Evolutionary conservation across 805 yeast species (phyloP).

Genomic region (Spencermartinsiella europaea): DNA sequence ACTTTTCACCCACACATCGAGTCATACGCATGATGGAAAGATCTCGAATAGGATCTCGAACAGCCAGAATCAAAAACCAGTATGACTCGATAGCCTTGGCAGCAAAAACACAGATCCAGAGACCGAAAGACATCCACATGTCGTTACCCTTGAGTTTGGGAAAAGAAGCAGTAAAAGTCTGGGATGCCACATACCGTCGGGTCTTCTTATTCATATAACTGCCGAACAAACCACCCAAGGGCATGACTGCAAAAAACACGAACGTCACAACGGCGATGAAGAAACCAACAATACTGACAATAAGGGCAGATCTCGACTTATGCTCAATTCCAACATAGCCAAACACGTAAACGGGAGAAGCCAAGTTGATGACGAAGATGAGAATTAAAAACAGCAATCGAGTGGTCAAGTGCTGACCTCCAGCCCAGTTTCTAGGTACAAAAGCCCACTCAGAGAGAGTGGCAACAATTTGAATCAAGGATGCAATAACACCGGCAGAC

Average conservation of each 20-base stretch:
- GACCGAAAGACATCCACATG: constrained; percentile 91
- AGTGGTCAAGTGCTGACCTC: constrained; percentile 93
- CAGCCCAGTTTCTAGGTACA: constrained; percentile 98
- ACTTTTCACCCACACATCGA: constrained; percentile 91
- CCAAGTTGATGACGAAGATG: constrained; percentile 68
- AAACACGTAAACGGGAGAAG: constrained; percentile 81
- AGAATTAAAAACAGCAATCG: constrained; percentile 70
- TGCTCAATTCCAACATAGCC: constrained; percentile 35
- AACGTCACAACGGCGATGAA: constrained; percentile 81
- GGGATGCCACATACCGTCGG: constrained; percentile 65
- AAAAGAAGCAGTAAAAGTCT: constrained; percentile 92
- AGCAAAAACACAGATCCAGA: constrained; percentile 84
- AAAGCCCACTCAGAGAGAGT: constrained; percentile 91
- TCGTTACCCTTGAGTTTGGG: constrained; percentile 78
- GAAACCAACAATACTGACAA: constrained; percentile 62
- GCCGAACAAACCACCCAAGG: constrained; percentile 93
- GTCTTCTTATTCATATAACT: constrained; percentile 71
- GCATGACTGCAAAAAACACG: constrained; percentile 88
- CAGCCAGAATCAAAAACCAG: constrained; percentile 78
- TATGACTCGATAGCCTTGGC: constrained; percentile 91
- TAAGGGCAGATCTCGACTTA: constrained; percentile 28
- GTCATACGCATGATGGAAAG: constrained; percentile 73
- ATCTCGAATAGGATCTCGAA: constrained; percentile 92
- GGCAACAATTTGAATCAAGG: constrained; percentile 75
- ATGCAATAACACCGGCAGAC: constrained; percentile 86